Conservation (phyloP, 257 asterid genomes). For the Solanum peruvianum region DNA sequence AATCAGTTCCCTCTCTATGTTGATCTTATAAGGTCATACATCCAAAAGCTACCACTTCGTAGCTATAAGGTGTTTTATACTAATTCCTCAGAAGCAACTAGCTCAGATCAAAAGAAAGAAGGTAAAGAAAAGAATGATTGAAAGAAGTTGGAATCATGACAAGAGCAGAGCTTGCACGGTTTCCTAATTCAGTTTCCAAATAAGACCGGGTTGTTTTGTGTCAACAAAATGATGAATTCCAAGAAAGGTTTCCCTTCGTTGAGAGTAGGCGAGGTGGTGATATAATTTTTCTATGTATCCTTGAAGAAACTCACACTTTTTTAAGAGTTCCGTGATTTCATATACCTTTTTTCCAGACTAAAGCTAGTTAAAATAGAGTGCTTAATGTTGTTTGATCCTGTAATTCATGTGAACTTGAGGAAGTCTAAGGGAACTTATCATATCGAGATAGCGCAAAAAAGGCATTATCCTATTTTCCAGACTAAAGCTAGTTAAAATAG, state of each 20-base stretch:
- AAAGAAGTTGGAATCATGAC: background rate
- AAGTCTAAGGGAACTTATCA: background rate
- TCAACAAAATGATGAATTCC: background rate
- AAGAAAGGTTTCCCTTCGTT: background rate
- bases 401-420: background rate
- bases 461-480: background rate
- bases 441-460: no score
- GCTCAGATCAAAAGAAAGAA: background rate
- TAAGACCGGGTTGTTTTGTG: background rate
- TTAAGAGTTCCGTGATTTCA: background rate
- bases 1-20: conserved; percentile 42
- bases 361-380: background rate
- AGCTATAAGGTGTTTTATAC: conserved; percentile 19
- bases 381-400: background rate
- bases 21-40: conserved; percentile 41
- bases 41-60: conserved; percentile 24
- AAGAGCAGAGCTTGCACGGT: background rate
- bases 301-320: background rate
- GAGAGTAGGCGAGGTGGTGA: background rate
- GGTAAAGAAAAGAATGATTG: background rate
- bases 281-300: background rate
- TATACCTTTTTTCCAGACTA: background rate
- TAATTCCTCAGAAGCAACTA: background rate
- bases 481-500: background rate
- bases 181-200: background rate